phyloP scores from a whole-genome alignment of 805 yeast genomes.

The Ogataea zsoltii region DNA sequence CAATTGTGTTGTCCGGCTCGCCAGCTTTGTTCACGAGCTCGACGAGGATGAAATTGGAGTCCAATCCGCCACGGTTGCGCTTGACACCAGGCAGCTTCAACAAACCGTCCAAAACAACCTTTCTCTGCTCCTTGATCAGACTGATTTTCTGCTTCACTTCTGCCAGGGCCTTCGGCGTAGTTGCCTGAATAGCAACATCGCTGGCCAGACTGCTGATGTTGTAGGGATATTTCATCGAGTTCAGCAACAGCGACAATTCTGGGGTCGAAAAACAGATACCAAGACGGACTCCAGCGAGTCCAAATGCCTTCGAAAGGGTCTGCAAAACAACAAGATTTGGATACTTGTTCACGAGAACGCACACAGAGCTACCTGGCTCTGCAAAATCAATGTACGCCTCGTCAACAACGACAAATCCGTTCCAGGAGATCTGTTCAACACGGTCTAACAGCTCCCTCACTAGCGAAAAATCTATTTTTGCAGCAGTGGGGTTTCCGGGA shows the following conservation, averaged over 20 bases:
- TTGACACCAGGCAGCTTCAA: constrained; percentile 65
- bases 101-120: constrained; percentile 51
- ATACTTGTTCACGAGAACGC: constrained; percentile 76
- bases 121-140: constrained; percentile 56
- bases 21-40: constrained; percentile 66
- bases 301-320: constrained; percentile 92
- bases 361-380: constrained; percentile 62
- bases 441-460: constrained; percentile 47
- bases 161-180: constrained; percentile 54
- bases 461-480: constrained; percentile 49
- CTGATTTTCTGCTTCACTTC: constrained; percentile 58
- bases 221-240: constrained; percentile 95
- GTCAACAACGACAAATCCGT: constrained; percentile 82
- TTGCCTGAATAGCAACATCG: constrained; percentile 72
- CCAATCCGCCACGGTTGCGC: constrained; percentile 75
- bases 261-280: constrained; percentile 74
- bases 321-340: constrained; percentile 87
- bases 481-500: constrained; percentile 96
- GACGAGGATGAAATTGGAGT: constrained; percentile 81
- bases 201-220: constrained; percentile 85
- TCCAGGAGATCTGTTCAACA: constrained; percentile 49
- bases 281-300: constrained; percentile 90
- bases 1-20: constrained; percentile 65
- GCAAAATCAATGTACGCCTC: constrained; percentile 95
- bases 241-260: constrained; percentile 65